Conservation (phyloP, 805 yeast genomes). For the Schwanniomyces occidentalis region DNA sequence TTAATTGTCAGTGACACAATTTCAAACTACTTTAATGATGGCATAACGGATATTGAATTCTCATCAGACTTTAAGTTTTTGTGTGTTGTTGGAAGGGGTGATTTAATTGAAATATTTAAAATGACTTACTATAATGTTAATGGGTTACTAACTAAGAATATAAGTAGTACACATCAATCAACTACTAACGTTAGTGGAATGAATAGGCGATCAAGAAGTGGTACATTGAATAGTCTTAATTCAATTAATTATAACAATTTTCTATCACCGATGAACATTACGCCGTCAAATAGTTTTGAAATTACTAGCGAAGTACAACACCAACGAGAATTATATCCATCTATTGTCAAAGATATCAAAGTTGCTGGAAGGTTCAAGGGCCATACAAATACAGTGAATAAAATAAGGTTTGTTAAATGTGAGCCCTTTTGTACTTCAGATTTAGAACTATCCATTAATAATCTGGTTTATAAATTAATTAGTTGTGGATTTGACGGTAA, state of each 20-base stretch:
- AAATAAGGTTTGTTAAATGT: slow-evolving; percentile 26
- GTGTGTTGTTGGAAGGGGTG: slow-evolving; percentile 55
- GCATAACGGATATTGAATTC: slow-evolving; percentile 50
- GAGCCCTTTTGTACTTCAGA: too few species aligned
- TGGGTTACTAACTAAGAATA: slow-evolving; percentile 26
- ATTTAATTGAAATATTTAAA: slow-evolving; percentile 42
- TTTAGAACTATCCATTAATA: slow-evolving; percentile 7
- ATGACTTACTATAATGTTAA: slow-evolving; percentile 42
- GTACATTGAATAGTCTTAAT: slow-evolving; percentile 33
- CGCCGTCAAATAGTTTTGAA: slow-evolving; percentile 18
- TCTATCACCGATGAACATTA: slow-evolving; percentile 21
- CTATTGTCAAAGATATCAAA: slow-evolving; percentile 36
- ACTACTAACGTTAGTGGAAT: slow-evolving; percentile 8
- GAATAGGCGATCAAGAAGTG: slow-evolving; percentile 37
- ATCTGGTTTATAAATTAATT: slow-evolving; percentile 30
- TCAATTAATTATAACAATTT: slow-evolving; percentile 14
- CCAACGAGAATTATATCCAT: slow-evolving; percentile 23
- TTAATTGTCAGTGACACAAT: slow-evolving; percentile 49
- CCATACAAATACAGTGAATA: slow-evolving; percentile 37
- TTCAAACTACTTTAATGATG: slow-evolving; percentile 66
- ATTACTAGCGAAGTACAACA: background rate
- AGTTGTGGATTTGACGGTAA: slow-evolving; percentile 43
- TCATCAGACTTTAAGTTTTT: slow-evolving; percentile 51
- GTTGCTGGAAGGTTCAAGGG: slow-evolving; percentile 40
- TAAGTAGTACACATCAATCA: slow-evolving; percentile 8